These are phyloP conservation scores for Lasiodiplodia hormozganensis DNA, from an alignment of 2,329 filamentous ascomycete genomes.

Conservation along the genomic window DNA sequence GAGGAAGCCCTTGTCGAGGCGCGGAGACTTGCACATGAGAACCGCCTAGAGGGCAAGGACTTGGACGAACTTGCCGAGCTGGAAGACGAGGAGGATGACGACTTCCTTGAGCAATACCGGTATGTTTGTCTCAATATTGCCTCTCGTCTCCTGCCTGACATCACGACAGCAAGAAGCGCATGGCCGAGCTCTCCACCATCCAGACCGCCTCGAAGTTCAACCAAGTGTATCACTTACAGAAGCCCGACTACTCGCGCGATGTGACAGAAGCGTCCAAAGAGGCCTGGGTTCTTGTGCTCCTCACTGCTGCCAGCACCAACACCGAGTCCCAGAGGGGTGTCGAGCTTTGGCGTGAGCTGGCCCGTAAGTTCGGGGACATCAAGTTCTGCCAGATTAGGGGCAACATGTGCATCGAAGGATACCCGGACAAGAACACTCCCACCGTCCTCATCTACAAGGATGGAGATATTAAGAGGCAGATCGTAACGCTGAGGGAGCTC, in stretches of 20 bases:
- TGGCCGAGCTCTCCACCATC: slow-evolving; percentile 79
- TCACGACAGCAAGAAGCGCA: slow-evolving; percentile 71
- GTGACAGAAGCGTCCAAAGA: slow-evolving; percentile 88
- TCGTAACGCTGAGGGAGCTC: slow-evolving; percentile 86
- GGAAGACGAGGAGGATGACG: slow-evolving; percentile 94
- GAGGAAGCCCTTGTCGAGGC: slow-evolving; percentile 92
- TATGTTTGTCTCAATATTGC: slow-evolving; percentile 36
- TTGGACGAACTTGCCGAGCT: slow-evolving; percentile 91
- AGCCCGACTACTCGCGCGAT: slow-evolving; percentile 89
- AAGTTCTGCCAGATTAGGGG: slow-evolving; percentile 98
- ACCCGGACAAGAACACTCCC: slow-evolving; percentile 92
- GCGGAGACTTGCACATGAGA: slow-evolving; percentile 83
- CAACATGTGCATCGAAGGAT: slow-evolving; percentile 93
- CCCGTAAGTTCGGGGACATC: slow-evolving; percentile 85
- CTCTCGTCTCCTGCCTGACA: not conserved
- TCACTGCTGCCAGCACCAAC: slow-evolving; percentile 81
- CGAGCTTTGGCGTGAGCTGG: slow-evolving; percentile 85
- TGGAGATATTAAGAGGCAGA: slow-evolving; percentile 87
- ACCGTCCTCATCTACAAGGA: slow-evolving; percentile 93
- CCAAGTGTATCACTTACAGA: slow-evolving; percentile 90
- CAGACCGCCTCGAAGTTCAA: slow-evolving; percentile 82
- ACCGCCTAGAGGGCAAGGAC: slow-evolving; percentile 91
- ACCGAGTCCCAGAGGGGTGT: slow-evolving; percentile 83
- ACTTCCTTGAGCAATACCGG: slow-evolving; percentile 86
- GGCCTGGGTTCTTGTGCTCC: slow-evolving; percentile 73